phyloP scores from a whole-genome alignment of 495 filamentous ascomycete species.

The Polyplosphaeria fusca region DNA sequence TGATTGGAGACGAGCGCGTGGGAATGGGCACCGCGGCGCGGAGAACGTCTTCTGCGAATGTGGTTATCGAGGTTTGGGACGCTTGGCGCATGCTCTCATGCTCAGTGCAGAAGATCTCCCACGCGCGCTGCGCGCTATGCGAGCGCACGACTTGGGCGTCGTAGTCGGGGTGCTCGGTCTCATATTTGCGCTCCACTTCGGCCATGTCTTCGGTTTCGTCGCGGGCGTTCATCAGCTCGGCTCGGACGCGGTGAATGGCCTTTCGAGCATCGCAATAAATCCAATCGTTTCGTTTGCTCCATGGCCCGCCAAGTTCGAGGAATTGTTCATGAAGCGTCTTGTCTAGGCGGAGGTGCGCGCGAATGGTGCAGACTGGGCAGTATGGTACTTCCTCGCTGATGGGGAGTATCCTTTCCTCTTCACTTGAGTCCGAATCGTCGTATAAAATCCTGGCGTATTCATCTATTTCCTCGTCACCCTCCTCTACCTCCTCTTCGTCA shows the following conservation, averaged over 20 bases:
- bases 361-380: not conserved
- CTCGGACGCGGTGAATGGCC: not conserved
- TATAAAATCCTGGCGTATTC: no score
- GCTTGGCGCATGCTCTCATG: no score
- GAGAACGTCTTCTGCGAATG: not conserved
- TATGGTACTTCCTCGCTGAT: no score
- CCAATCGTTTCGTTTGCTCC: not conserved
- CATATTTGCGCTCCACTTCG: not conserved
- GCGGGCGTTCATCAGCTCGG: not conserved
- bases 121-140: not conserved
- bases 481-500: not conserved
- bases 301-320: not conserved
- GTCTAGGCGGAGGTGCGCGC: not conserved
- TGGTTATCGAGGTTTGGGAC: no score
- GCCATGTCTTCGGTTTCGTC: not conserved
- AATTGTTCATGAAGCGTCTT: not conserved
- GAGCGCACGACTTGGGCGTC: not conserved
- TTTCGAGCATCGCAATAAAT: not conserved
- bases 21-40: not conserved
- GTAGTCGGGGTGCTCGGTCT: not conserved
- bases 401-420: no score
- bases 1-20: not conserved
- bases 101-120: not conserved
- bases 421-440: no score
- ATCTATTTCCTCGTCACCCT: not conserved